Evolutionary conservation across 306 rosid genomes (phyloP).

Genomic region (Cercis canadensis): DNA sequence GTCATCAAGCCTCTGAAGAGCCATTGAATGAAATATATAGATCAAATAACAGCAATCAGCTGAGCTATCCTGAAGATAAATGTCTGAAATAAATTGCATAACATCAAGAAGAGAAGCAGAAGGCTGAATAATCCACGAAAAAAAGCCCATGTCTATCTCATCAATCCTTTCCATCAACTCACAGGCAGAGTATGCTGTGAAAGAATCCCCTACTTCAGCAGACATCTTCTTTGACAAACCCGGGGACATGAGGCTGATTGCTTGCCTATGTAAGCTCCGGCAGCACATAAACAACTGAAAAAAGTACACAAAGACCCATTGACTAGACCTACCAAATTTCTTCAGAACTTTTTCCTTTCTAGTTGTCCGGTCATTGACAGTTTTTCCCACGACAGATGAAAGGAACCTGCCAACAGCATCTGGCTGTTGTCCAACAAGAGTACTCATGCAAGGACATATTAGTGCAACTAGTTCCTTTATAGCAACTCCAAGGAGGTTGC

Average conservation of each 20-base stretch:
- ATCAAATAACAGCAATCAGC: slow-evolving; percentile 61
- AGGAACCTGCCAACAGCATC: slow-evolving; percentile 65
- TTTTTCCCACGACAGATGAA: slow-evolving; percentile 51
- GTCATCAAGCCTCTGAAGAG: slow-evolving; percentile 85
- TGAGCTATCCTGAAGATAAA: slow-evolving; percentile 50
- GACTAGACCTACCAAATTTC: slow-evolving; percentile 58
- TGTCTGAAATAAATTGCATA: slow-evolving; percentile 58
- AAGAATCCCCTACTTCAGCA: slow-evolving; percentile 58
- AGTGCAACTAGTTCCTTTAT: slow-evolving; percentile 61
- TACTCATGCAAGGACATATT: slow-evolving; percentile 68
- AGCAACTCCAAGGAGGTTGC: slow-evolving; percentile 64
- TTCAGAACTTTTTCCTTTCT: slow-evolving; percentile 51
- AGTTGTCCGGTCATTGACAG: slow-evolving; percentile 39
- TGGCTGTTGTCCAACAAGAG: slow-evolving; percentile 61
- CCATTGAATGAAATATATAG: slow-evolving; percentile 73
- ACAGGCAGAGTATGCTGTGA: slow-evolving; percentile 62
- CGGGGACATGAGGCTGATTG: slow-evolving; percentile 74
- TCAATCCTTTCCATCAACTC: slow-evolving; percentile 79
- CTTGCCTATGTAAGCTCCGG: slow-evolving; percentile 72
- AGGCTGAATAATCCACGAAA: slow-evolving; percentile 78
- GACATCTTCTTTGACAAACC: slow-evolving; percentile 71
- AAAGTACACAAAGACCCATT: slow-evolving; percentile 78
- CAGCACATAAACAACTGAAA: slow-evolving; percentile 75
- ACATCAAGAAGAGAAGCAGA: slow-evolving; percentile 73
- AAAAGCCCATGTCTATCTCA: slow-evolving; percentile 62